phyloP scores from a whole-genome alignment of 2,329 filamentous ascomycete genomes.

The Colletotrichum cordylinicola region DNA sequence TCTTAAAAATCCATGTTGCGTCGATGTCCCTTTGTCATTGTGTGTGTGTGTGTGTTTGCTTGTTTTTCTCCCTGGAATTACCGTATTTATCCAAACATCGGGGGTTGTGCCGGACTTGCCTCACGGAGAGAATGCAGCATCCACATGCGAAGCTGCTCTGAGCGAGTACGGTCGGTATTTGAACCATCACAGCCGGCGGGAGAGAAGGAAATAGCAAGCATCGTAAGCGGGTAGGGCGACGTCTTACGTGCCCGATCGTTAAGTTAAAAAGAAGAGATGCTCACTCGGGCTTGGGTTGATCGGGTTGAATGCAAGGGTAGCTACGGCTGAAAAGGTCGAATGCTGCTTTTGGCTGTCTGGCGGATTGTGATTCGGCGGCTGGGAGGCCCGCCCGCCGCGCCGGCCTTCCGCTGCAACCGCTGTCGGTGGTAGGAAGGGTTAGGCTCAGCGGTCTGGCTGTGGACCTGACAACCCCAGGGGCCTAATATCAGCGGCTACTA shows the following conservation, averaged over 20 bases:
- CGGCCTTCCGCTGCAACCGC: not conserved
- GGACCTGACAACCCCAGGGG: not conserved
- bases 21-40: not conserved
- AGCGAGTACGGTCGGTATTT: not conserved
- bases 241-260: not conserved
- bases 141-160: not conserved
- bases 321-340: not conserved
- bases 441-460: not conserved
- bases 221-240: not conserved
- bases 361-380: constrained; percentile 14
- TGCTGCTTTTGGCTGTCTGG: constrained; percentile 21
- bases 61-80: not conserved
- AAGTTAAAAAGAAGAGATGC: too few species aligned
- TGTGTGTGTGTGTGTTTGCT: not conserved
- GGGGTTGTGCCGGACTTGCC: not conserved
- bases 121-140: not conserved
- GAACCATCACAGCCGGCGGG: not conserved
- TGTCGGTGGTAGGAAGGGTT: not conserved
- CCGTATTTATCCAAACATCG: not conserved
- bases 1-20: not conserved
- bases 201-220: not conserved
- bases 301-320: not conserved
- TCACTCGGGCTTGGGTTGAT: not conserved
- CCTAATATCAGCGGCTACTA: not conserved
- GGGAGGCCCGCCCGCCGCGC: not conserved